Conservation (phyloP, 2,329 filamentous ascomycete species). For the Neoarthrinium moseri region DNA sequence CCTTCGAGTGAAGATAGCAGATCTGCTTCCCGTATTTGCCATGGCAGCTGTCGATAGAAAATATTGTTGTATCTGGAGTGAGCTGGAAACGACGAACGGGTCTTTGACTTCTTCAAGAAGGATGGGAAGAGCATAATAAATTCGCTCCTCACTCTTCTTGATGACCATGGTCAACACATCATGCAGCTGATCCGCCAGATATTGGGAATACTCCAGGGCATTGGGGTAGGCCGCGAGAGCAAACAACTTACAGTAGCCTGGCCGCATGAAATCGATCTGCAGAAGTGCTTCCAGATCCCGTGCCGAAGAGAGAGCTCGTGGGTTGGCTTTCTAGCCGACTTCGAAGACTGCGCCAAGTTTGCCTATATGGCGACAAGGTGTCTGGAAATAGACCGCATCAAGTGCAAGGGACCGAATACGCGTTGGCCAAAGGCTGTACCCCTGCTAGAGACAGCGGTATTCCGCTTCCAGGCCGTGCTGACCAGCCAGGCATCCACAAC, state of each 20-base stretch:
- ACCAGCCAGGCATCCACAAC: background rate
- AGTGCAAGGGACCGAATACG: background rate
- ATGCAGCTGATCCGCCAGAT: background rate
- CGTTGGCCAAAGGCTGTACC: background rate
- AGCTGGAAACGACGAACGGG: background rate
- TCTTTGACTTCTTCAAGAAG: background rate
- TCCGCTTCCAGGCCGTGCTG: background rate
- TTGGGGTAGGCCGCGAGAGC: background rate
- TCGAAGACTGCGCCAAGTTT: background rate
- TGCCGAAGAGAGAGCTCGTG: background rate
- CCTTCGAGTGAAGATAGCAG: background rate
- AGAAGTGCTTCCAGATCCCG: background rate
- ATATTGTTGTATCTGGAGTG: background rate
- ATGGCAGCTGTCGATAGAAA: background rate
- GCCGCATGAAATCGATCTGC: background rate
- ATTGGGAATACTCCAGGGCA: background rate
- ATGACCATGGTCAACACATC: background rate
- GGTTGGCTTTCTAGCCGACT: background rate
- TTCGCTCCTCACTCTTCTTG: background rate
- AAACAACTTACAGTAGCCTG: background rate
- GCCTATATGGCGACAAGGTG: background rate
- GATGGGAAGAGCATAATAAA: background rate
- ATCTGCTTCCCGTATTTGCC: background rate
- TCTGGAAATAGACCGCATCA: background rate
- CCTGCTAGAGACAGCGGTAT: background rate